Evolutionary conservation across 2,329 filamentous ascomycete species (phyloP).

Genomic region (Aspergillus puulaauensis): DNA sequence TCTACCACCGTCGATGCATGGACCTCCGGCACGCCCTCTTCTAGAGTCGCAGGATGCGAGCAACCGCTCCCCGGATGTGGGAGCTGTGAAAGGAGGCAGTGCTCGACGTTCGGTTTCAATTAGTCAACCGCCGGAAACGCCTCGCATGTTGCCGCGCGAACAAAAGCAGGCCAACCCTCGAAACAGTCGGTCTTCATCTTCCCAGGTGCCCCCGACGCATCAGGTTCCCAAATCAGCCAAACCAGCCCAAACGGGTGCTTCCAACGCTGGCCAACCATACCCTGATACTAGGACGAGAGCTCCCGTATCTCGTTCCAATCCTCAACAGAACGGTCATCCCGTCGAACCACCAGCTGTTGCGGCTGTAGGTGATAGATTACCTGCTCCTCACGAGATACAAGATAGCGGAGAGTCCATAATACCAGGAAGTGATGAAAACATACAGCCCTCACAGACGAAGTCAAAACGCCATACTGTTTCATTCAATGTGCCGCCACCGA

Average conservation of each 20-base stretch:
- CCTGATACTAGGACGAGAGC: background rate
- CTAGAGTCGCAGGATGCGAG: constrained; percentile 24
- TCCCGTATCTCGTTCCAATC: background rate
- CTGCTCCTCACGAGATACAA: constrained; percentile 12
- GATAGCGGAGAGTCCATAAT: constrained; percentile 12
- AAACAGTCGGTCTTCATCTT: background rate
- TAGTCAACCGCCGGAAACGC: constrained; percentile 13
- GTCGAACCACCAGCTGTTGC: background rate
- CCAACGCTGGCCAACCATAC: background rate
- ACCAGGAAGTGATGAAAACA: constrained; percentile 18
- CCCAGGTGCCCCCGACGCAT: background rate
- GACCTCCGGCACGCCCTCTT: constrained; percentile 15
- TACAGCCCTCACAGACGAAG: constrained; percentile 26
- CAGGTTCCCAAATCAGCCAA: background rate
- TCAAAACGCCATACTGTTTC: constrained; percentile 44
- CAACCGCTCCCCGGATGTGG: background rate
- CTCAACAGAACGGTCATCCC: background rate
- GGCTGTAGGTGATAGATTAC: background rate
- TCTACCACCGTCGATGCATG: constrained; percentile 20
- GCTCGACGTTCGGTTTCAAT: constrained; percentile 28
- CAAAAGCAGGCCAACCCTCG: constrained; percentile 9
- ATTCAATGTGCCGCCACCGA: constrained; percentile 48
- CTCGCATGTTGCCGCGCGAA: constrained; percentile 3
- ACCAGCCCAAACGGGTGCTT: background rate
- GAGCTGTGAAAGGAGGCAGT: constrained; percentile 17